Conservation (phyloP, 345 rosid genomes). For the Citrus australasica region DNA sequence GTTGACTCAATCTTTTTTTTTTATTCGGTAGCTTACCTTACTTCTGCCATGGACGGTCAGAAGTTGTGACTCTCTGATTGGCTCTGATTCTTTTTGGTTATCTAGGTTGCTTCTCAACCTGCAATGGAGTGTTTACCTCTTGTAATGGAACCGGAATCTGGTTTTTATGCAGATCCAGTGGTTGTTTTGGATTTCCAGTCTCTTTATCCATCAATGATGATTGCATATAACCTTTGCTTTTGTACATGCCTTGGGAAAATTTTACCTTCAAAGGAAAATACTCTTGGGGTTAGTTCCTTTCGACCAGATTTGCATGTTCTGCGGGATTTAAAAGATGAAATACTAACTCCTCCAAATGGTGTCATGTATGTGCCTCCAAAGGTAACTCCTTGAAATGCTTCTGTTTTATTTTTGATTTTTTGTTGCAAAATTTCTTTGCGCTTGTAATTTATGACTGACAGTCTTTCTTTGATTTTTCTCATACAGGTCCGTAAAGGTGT, state of each 20-base stretch:
- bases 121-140: slow-evolving; percentile 99
- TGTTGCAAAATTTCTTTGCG: not conserved
- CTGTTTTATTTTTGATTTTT: not conserved
- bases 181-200: slow-evolving; percentile 97
- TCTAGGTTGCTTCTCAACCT: slow-evolving; percentile 97
- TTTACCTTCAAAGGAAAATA: slow-evolving; percentile 56
- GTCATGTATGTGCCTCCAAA: slow-evolving; percentile 74
- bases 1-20: not conserved
- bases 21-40: not conserved
- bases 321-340: slow-evolving; percentile 51
- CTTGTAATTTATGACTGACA: not conserved
- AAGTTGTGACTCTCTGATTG: slow-evolving; percentile 10
- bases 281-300: slow-evolving; percentile 76
- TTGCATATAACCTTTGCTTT: slow-evolving; percentile 94
- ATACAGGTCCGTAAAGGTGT: slow-evolving; percentile 73
- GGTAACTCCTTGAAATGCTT: slow-evolving; percentile 40
- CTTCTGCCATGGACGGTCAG: not conserved
- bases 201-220: slow-evolving; percentile 96
- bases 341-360: slow-evolving; percentile 73
- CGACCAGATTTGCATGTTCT: slow-evolving; percentile 55
- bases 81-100: not conserved
- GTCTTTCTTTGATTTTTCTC: not conserved
- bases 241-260: slow-evolving; percentile 90
- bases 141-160: slow-evolving; percentile 98
- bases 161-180: slow-evolving; percentile 89